Evolutionary conservation across 2,329 filamentous ascomycete genomes (phyloP), one percentile per base, ranked within the genome.

Genomic region (Aspergillus eucalypticola): DNA sequence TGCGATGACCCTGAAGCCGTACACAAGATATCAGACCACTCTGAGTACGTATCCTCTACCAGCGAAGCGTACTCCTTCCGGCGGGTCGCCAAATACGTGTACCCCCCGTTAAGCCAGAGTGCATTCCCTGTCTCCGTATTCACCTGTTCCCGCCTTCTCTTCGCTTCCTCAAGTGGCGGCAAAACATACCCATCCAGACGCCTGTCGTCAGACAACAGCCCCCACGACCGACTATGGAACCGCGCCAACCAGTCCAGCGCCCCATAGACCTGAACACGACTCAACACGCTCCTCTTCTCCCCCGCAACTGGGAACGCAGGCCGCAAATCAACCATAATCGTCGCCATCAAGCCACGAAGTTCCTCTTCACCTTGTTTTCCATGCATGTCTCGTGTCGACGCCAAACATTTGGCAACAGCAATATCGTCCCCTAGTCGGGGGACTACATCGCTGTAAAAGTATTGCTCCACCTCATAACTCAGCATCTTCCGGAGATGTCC

Each of bases 41-140:
- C 85, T 0, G 82, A 84, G 15, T 76, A 72, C 0, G 67, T 60
- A 51, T 86, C 83, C 0, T 71, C 63, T 0, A 67, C 73, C 0
- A 90, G 79, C 0, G 71, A 74, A 0, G 68, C 69, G 60, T 85
- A 88, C 68, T 90, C 88, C 17, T 71, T 81, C 7, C 77, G 77
- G 5, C 88, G 81, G 0, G 88, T 90, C 0, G 85, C 84, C 0
- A 90, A 83, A 65, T 90, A 90, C 0, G 87, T 89, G 67, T 90
- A 90, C 0, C 88, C 87, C 1, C 88, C 88, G 46, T 89, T 88
- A 6, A 87, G 72, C 88, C 88, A 90, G 2, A 85, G 62, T 5
- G 73, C 76, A 10, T 38, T 68, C 5, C 64, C 64, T 53, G 49
- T 62, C 17, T 65, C 27, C 27, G 27, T 60, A 0, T 58, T 59